Conservation (phyloP, 2,329 filamentous ascomycete genomes). For the Annulohypoxylon truncatum region DNA sequence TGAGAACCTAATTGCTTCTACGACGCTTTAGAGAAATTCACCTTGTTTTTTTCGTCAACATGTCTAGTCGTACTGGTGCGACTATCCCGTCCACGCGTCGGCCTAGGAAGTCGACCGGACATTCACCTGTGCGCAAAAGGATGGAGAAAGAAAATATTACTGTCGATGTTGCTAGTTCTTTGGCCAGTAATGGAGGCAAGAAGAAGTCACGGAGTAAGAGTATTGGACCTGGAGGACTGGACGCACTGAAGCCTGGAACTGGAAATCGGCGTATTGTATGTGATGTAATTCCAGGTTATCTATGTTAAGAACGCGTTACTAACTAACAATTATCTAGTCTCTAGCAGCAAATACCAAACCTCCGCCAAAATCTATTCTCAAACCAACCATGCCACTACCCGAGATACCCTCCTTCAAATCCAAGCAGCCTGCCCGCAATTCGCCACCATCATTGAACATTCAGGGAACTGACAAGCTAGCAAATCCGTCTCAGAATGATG, state of each 20-base stretch:
- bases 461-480: conserved; percentile 56
- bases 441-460: conserved; percentile 54
- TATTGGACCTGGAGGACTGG: conserved; percentile 89
- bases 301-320: conserved; percentile 24
- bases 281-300: background rate
- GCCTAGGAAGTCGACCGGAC: conserved; percentile 77
- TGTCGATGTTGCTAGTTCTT: conserved; percentile 68
- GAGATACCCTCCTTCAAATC: conserved; percentile 77
- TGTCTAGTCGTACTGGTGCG: conserved; percentile 57
- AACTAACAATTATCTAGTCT: conserved; percentile 57
- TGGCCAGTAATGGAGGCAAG: conserved; percentile 60
- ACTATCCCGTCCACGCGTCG: conserved; percentile 68
- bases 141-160: conserved; percentile 84
- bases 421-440: conserved; percentile 62
- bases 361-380: conserved; percentile 78
- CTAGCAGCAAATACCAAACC: conserved; percentile 64
- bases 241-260: conserved; percentile 78
- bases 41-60: conserved; percentile 41
- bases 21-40: conserved; percentile 1
- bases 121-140: conserved; percentile 64
- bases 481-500: conserved; percentile 59
- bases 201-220: conserved; percentile 93
- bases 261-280: conserved; percentile 85
- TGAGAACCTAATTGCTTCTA: conserved; percentile 13
- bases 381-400: conserved; percentile 76